These are phyloP conservation scores for Trichosporon inkin DNA, from an alignment of 1,284 basidiomycete genomes.

Conservation along the genomic window DNA sequence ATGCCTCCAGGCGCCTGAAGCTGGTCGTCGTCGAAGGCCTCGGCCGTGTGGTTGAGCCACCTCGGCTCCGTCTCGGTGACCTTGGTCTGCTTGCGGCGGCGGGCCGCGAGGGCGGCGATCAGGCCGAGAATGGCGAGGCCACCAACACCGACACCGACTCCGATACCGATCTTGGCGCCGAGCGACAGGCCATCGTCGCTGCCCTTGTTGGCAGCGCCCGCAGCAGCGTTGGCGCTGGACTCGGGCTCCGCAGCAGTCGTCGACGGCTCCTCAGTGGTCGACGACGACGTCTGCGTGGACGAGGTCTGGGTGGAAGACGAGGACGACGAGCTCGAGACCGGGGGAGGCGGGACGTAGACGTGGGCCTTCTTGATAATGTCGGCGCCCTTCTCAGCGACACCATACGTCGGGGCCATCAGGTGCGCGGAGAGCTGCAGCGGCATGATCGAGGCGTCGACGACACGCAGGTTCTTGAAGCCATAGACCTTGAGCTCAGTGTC, in stretches of 20 bases:
- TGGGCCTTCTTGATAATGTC: constrained; percentile 56
- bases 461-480: constrained; percentile 56
- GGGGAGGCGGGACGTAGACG: constrained; percentile 3
- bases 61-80: background rate
- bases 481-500: constrained; percentile 62
- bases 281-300: constrained; percentile 7
- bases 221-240: constrained; percentile 17
- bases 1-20: background rate
- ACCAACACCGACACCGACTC: constrained; percentile 38
- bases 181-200: constrained; percentile 16
- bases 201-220: constrained; percentile 20
- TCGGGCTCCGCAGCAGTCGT: background rate
- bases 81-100: constrained; percentile 4
- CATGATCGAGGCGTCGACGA: constrained; percentile 53
- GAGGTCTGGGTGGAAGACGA: constrained; percentile 3
- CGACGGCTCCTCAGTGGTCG: background rate
- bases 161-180: constrained; percentile 42
- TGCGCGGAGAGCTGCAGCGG: constrained; percentile 51
- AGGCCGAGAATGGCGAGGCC: constrained; percentile 29
- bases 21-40: constrained; percentile 3
- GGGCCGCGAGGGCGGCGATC: background rate
- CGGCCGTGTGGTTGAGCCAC: constrained; percentile 8
- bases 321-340: background rate
- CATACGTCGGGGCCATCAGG: constrained; percentile 58
- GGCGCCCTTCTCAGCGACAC: constrained; percentile 64